Base-by-base conservation (phyloP, 805 yeast species). In the Ogataea populi-albae region DNA sequence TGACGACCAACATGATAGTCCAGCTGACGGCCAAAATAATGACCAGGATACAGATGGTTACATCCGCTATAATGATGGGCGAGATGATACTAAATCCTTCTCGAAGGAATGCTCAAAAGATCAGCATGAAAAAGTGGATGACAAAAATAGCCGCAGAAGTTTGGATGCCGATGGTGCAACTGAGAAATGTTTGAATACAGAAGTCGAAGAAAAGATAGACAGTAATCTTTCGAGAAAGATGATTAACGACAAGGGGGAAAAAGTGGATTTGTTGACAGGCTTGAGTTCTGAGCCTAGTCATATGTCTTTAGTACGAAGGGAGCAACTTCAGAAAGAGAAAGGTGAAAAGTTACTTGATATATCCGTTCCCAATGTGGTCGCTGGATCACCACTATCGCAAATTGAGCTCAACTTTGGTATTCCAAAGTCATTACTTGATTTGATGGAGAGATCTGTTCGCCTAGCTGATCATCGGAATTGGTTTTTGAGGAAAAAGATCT, bases 381-480 rank as follows among this genome's bases (percentile, higher is more conserved):
- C 30, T 11, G 30, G 37, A 7, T 19, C 32, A 1, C 22, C 34
- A 12, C 36, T 52, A 8, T 52, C 57, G 2, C 38, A 47, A 3
- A 45, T 69, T 1, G 71, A 71, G 44, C 46, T 71, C 11, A 62
- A 66, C 54, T 69, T 58, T 43, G 81, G 80, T 0, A 48, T 74
- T 4, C 81, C 81, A 2, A 45, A 54, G 25, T 60, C 72, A 4
- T 54, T 76, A 23, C 34, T 74, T n/a, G 61, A 56, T n/a, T 46
- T 75, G 5, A 66, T 75, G 50, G 66, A 68, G 41, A 68, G 68
- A 40, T 59, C 66, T 2, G 63, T 74, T 5, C 65, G 62, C 17
- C 55, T 75, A 27, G 62, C 81, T 2, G 76, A 76, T 48, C 79
- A 75, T 46, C 69, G 72, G 46, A 66, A 71, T 39, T 67, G 70